Percentiles rank a stretch among this genome's conserved stretches.
These are phyloP conservation scores for Tylopilus intermedius DNA, from an alignment of 768 basidiomycete species.

Conservation along the genomic window DNA sequence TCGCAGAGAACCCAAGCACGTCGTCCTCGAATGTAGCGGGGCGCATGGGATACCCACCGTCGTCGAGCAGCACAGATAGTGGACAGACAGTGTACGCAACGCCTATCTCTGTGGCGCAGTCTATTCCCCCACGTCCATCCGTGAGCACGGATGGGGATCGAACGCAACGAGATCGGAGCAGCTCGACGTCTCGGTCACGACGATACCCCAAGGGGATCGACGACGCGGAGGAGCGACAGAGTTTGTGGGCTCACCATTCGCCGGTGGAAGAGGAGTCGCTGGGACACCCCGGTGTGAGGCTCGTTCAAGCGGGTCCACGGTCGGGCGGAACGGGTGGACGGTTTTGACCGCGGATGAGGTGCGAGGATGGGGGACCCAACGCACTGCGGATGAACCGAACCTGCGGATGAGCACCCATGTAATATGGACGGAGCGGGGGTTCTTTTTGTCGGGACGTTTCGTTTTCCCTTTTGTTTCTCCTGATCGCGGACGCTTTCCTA, in stretches of 20 bases:
- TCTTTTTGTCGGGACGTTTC: neutral
- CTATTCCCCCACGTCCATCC: conserved; percentile 3
- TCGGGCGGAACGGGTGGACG: conserved; percentile 6
- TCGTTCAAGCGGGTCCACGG: conserved; percentile 32
- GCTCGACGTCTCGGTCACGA: conserved; percentile 44
- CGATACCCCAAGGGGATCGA: conserved; percentile 44
- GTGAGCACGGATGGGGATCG: conserved; percentile 8
- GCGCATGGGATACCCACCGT: conserved; percentile 1
- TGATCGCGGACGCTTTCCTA: neutral
- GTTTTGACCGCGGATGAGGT: conserved; percentile 13
- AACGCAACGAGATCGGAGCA: conserved; percentile 29
- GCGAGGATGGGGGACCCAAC: neutral
- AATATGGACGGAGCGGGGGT: neutral
- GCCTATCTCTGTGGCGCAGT: conserved; percentile 1
- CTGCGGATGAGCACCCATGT: neutral
- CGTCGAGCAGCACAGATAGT: conserved; percentile 12
- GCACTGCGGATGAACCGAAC: neutral
- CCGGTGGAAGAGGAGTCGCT: conserved; percentile 19
- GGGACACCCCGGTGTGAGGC: conserved; percentile 32
- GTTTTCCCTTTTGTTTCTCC: neutral
- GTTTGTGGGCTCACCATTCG: conserved; percentile 43
- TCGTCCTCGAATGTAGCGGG: neutral
- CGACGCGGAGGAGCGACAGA: conserved; percentile 58
- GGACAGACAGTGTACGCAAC: conserved; percentile 17
- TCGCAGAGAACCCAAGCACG: conserved; percentile 1